Percentiles rank a stretch among this genome's conserved stretches.
These are phyloP conservation scores for Suhomyces coccinellae DNA, from an alignment of 1,139 yeast species.

Conservation along the genomic window DNA sequence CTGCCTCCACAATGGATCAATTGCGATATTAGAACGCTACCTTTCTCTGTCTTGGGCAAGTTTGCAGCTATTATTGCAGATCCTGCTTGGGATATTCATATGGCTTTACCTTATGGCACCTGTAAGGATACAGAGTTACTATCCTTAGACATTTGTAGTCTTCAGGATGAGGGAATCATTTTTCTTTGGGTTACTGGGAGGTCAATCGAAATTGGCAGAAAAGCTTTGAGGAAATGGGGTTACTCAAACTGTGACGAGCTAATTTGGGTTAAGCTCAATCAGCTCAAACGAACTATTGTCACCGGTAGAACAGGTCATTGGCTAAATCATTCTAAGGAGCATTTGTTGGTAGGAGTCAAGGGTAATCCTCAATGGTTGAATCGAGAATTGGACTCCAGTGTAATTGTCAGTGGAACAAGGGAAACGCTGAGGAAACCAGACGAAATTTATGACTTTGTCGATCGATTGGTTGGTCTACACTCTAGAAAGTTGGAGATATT, in stretches of 20 bases:
- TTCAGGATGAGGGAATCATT: slow-evolving; percentile 82
- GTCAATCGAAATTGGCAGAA: slow-evolving; percentile 83
- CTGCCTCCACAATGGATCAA: slow-evolving; percentile 81
- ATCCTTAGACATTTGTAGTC: slow-evolving; percentile 59
- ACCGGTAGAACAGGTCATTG: slow-evolving; percentile 97
- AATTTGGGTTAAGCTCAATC: slow-evolving; percentile 90
- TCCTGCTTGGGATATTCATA: slow-evolving; percentile 89
- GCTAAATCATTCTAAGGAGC: slow-evolving; percentile 95
- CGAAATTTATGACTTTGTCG: slow-evolving; percentile 82
- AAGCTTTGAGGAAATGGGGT: slow-evolving; percentile 80
- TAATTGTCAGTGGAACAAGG: slow-evolving; percentile 78
- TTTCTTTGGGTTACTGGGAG: slow-evolving; percentile 95
- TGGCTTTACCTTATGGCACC: slow-evolving; percentile 77
- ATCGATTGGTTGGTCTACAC: slow-evolving; percentile 73
- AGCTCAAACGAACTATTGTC: slow-evolving; percentile 81
- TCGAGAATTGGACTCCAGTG: slow-evolving; percentile 65
- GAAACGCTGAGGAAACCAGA: slow-evolving; percentile 92
- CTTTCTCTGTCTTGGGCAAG: slow-evolving; percentile 70
- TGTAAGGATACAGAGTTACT: slow-evolving; percentile 72
- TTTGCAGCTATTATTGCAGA: slow-evolving; percentile 88
- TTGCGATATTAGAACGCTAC: slow-evolving; percentile 75
- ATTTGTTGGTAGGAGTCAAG: slow-evolving; percentile 77
- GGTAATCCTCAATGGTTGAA: slow-evolving; percentile 79
- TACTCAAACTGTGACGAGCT: slow-evolving; percentile 74
- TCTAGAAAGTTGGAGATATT: slow-evolving; percentile 83